Evolutionary conservation across 345 rosid genomes (phyloP), one percentile per base, ranked within the genome.

Genomic region (Boechera stricta): DNA sequence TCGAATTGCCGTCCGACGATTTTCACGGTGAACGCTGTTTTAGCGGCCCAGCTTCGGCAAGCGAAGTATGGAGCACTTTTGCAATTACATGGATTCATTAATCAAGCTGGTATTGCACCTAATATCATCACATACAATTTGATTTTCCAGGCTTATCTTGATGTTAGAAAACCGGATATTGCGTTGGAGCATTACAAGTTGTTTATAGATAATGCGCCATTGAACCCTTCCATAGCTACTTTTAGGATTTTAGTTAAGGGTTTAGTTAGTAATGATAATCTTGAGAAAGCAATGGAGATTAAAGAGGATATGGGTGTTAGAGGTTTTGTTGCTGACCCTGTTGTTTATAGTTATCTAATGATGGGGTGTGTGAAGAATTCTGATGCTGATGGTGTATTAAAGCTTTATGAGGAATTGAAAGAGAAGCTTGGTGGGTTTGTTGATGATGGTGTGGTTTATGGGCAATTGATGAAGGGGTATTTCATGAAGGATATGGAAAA

Each of bases 1-100:
- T 94, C 97, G 55, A 94, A 94, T 63, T 94, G 97, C 84, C 86
- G 92, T 2, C 98, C 98, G 6, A 86, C 98, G 15, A 89, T 94
- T 38, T 90, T 79, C 82, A 92, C 97, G 2, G 97, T 91, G 21
- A 92, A 92, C 64, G 87, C 93, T 3, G 97, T 94, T 63, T 90
- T 94, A 41, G 82, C 85, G 16, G 97, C 98, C 3, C 95, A 87
- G 80, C 85, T 94, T 57, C 97, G 97, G 29, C 97, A 90, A 71
- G 84, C 85, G 2, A 92, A 90, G 69, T 89, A 90, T 70, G 79
- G 88, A 0, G 97, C 87, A 21, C 85, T 94, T 75, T 85, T 94
- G 28, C 84, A 92, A 0, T 87, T 94, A 32, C 97, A 94, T 31
- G 80, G 91, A 0, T 94, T 92, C 77, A 90, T 90, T 65, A 89